Base-by-base conservation (phyloP, 2,329 filamentous ascomycete species). In the Pseudofabraea citricarpa region DNA sequence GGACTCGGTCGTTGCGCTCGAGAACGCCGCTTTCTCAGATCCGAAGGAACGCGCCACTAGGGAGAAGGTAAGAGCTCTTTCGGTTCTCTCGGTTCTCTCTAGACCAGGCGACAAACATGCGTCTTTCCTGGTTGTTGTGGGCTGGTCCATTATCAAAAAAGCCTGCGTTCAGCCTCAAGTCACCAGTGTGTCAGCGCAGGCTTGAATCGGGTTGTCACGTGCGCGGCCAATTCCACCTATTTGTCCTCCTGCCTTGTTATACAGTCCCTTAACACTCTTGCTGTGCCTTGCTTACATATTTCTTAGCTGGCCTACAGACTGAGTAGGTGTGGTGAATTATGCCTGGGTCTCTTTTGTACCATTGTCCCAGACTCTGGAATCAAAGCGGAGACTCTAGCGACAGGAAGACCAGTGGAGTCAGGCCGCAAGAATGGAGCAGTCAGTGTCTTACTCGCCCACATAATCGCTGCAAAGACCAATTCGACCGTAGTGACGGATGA, bases 271-370 rank as follows among this genome's bases (percentile, higher is more conserved):
- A n/a, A n/a, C n/a, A n/a, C n/a, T n/a, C n/a, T n/a, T n/a, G n/a
- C n/a, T n/a, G n/a, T n/a, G n/a, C n/a, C n/a, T n/a, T n/a, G n/a
- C n/a, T n/a, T n/a, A n/a, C n/a, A 45, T 40, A 45, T 44, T 19
- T 13, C 32, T 12, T 19, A 91, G 87, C 80, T 93, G 57, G 68
- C 76, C 44, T 94, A 94, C 65, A 85, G 88, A 48, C 76, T 95
- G 20, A 77, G 74, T 20, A 75, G 72, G 57, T 90, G 85, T 61
- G 82, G 85, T 29, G 85, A 90, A 58, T 75, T 95, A 43, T 85
- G 79, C 61, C 71, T 90, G 41, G 90, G 90, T 21, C 67, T 95
- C 43, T 95, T 91, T 69, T 86, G 85, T 51, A 84, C 80, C 12
- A 72, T 78, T 12, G 62, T 69, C 18, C 67, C 73, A 9, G 62